phyloP scores from a whole-genome alignment of 306 rosid genomes.

The Luffa aegyptiaca region DNA sequence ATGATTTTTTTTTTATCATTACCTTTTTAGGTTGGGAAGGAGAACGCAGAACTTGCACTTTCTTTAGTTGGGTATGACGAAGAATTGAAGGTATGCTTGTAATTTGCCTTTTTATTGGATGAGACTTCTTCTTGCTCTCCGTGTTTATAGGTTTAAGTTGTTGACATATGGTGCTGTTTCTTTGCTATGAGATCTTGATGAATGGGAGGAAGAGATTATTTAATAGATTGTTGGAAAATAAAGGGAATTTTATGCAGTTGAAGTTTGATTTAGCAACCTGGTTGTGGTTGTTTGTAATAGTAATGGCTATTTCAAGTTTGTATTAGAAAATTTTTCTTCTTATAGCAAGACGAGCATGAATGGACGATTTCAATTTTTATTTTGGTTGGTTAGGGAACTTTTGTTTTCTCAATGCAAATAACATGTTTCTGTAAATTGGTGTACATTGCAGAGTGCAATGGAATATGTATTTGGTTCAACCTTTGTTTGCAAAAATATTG shows the following conservation, averaged over 20 bases:
- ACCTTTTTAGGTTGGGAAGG: conserved; percentile 74
- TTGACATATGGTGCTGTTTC: background rate
- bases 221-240: background rate
- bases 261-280: conserved; percentile 12
- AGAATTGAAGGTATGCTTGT: conserved; percentile 59
- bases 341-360: background rate
- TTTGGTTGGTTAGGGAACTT: conserved; percentile 7
- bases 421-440: conserved; percentile 8
- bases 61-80: conserved; percentile 82
- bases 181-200: background rate
- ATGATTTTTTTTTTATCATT: conserved; percentile 13
- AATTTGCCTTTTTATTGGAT: background rate
- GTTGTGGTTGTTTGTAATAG: background rate
- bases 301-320: background rate
- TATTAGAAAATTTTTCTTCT: background rate
- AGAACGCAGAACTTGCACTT: conserved; percentile 75
- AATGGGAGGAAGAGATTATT: background rate
- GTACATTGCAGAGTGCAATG: conserved; percentile 66
- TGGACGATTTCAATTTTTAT: background rate
- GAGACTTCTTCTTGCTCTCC: conserved; percentile 4
- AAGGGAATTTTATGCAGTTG: background rate
- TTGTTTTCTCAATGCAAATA: conserved; percentile 3
- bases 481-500: conserved; percentile 70
- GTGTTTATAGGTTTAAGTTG: conserved; percentile 9
- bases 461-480: conserved; percentile 93